phyloP scores from a whole-genome alignment of 2,329 filamentous ascomycete genomes.

The Colletotrichum liaoningense region DNA sequence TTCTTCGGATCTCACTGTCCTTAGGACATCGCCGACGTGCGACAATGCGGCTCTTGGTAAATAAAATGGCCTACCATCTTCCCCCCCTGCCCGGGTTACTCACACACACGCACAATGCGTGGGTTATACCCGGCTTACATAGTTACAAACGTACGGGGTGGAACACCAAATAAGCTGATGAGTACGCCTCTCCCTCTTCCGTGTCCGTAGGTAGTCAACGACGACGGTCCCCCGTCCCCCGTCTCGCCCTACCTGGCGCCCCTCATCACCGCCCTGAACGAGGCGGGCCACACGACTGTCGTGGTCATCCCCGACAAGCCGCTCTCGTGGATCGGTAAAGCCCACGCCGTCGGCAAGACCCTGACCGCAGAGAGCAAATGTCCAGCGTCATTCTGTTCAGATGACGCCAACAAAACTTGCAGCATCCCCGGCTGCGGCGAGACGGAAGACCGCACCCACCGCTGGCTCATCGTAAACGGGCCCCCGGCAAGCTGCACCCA shows the following conservation, averaged over 20 bases:
- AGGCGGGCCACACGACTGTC: conserved; percentile 74
- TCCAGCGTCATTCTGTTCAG: conserved; percentile 17
- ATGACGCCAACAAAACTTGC: conserved; percentile 4
- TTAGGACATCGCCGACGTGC: conserved; percentile 23
- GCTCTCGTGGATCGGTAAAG: conserved; percentile 82
- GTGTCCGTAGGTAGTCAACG: conserved; percentile 54
- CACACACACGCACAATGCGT: not conserved
- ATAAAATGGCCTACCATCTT: not conserved
- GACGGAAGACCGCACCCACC: conserved; percentile 52
- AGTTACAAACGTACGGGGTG: not conserved
- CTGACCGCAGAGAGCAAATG: conserved; percentile 50
- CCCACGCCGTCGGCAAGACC: conserved; percentile 76
- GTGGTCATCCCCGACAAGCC: conserved; percentile 78
- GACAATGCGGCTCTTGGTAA: conserved; percentile 35
- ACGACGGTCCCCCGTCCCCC: conserved; percentile 70
- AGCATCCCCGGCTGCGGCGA: conserved; percentile 51
- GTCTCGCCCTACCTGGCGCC: conserved; percentile 70
- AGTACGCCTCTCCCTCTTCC: conserved; percentile 1
- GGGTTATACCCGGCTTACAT: not conserved
- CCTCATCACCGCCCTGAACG: conserved; percentile 62
- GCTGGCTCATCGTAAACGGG: conserved; percentile 70
- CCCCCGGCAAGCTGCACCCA: conserved; percentile 71
- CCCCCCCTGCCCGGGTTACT: not conserved
- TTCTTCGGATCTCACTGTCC: not conserved
- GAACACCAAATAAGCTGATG: not conserved